These are phyloP conservation scores for Colletotrichum sp. DNA, from an alignment of 2,329 filamentous ascomycete genomes.

Conservation along the genomic window DNA sequence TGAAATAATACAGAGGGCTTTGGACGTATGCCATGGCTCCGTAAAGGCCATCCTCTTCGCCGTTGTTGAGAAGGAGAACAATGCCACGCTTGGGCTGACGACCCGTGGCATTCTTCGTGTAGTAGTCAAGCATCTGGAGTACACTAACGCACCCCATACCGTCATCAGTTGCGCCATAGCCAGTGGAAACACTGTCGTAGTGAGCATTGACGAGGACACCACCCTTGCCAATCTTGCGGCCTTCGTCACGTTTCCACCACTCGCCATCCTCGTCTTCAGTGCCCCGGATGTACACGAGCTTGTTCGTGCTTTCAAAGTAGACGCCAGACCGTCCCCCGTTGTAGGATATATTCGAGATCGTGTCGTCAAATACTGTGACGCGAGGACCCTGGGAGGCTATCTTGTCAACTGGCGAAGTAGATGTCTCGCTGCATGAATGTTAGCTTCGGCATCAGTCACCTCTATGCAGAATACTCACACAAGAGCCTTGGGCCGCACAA, in stretches of 20 bases:
- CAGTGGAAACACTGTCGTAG: constrained; percentile 87
- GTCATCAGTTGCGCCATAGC: constrained; percentile 92
- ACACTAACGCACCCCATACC: constrained; percentile 88
- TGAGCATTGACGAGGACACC: constrained; percentile 94
- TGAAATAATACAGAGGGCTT: constrained; percentile 79
- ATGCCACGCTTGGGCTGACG: constrained; percentile 81
- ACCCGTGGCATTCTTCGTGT: constrained; percentile 64
- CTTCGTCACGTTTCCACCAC: constrained; percentile 69
- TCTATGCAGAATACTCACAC: constrained; percentile 8
- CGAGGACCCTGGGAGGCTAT: constrained; percentile 34
- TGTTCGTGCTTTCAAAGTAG: constrained; percentile 93
- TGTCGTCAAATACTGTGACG: constrained; percentile 79
- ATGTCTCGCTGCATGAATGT: not conserved
- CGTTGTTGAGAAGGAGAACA: constrained; percentile 90
- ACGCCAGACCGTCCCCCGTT: constrained; percentile 50
- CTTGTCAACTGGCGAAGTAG: not conserved
- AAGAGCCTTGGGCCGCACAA: constrained; percentile 27
- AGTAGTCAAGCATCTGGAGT: constrained; percentile 86
- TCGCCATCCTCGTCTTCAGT: constrained; percentile 72
- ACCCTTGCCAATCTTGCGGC: constrained; percentile 62
- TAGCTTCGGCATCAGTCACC: not conserved
- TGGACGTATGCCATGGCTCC: constrained; percentile 86
- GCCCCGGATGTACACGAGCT: constrained; percentile 90
- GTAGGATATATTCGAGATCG: constrained; percentile 78
- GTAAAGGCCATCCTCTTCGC: constrained; percentile 90